Conservation (phyloP, 805 yeast genomes). For the Candida ulmi region DNA sequence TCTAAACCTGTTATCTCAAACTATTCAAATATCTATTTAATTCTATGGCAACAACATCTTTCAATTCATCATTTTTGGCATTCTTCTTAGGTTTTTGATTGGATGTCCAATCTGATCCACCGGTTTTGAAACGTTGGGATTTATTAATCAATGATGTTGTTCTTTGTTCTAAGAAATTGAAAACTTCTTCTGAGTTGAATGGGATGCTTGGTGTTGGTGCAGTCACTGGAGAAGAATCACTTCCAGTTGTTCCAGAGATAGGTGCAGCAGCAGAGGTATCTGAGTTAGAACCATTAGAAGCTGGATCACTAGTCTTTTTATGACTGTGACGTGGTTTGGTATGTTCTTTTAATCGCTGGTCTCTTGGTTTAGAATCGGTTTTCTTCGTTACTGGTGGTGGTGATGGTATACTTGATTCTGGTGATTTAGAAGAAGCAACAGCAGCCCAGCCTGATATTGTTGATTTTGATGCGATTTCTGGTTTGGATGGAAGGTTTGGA, state of each 20-base stretch:
- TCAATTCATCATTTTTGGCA: not conserved
- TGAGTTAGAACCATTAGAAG: no score
- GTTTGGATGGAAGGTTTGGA: slow-evolving; percentile 6
- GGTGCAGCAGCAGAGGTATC: not conserved
- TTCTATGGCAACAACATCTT: not conserved
- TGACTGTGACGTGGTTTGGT: no score
- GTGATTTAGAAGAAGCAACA: slow-evolving; percentile 9
- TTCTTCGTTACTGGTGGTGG: not conserved
- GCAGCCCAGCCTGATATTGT: slow-evolving; percentile 15
- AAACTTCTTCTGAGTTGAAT: not conserved
- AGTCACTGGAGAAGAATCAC: not conserved
- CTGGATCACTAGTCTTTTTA: no score
- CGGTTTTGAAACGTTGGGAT: not conserved
- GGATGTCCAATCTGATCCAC: not conserved
- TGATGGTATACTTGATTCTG: not conserved
- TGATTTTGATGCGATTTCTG: not conserved
- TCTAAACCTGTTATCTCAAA: no score
- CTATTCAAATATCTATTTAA: not conserved
- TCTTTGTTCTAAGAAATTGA: not conserved
- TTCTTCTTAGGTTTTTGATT: not conserved
- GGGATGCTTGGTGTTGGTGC: not conserved
- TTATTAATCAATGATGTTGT: not conserved
- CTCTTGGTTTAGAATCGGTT: not conserved
- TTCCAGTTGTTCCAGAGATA: not conserved
- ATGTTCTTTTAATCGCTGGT: not conserved